A percentile compares a stretch with the other conserved stretches of the same genome.
phyloP scores from a whole-genome alignment of 192 early-diverging fungal genomes.

The Coemansia sp. region DNA sequence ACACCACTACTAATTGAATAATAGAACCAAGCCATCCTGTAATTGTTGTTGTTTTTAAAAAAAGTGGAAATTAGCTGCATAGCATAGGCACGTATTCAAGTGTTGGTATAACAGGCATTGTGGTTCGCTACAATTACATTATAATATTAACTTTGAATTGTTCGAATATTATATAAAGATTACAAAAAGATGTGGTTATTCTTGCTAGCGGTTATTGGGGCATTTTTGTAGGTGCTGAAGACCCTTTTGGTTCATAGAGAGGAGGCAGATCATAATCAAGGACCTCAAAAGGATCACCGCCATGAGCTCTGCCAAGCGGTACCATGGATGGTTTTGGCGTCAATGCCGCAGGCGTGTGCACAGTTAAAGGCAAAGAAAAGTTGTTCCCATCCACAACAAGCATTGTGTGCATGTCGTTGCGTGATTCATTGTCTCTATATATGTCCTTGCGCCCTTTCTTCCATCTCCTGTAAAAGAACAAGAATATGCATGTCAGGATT shows the following conservation, averaged over 20 bases:
- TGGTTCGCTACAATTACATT: too few relatives aligned
- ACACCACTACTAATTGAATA: background rate
- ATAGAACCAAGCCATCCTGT: background rate
- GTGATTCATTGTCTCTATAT: background rate
- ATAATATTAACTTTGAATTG: too few relatives aligned
- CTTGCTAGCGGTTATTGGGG: background rate
- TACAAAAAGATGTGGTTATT: background rate
- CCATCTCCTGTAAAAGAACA: background rate
- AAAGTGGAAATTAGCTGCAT: too few relatives aligned
- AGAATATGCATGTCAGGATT: background rate
- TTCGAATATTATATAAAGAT: too few relatives aligned
- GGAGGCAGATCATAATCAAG: conserved; percentile 5
- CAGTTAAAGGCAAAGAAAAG: background rate
- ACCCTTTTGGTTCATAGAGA: background rate
- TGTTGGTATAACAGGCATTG: too few relatives aligned
- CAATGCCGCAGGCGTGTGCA: background rate
- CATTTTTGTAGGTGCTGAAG: background rate
- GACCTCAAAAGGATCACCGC: background rate
- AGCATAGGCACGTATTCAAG: too few relatives aligned
- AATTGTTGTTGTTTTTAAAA: background rate
- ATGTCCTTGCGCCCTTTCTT: background rate
- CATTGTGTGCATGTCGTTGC: background rate
- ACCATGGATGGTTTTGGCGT: background rate
- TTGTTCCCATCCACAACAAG: background rate
- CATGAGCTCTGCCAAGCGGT: background rate